phyloP scores from a whole-genome alignment of 306 rosid genomes.

The Pyrus bretschneideri region DNA sequence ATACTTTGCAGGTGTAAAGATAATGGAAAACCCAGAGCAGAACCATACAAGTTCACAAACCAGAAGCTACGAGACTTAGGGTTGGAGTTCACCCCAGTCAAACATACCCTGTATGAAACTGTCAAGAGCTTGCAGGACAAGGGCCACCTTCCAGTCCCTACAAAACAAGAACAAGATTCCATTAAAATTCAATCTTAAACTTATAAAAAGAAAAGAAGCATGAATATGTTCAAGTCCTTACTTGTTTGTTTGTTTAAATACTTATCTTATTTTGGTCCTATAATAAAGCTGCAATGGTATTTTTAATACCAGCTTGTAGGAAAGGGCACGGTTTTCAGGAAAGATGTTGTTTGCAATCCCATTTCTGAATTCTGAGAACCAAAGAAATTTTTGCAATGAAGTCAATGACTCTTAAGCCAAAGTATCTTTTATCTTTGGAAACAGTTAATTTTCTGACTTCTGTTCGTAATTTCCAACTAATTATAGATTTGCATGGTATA shows the following conservation, averaged over 20 bases:
- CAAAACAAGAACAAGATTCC: conserved; percentile 27
- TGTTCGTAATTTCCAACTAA: no score
- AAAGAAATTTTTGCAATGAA: no score
- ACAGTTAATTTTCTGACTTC: no score
- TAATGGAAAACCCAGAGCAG: conserved; percentile 63
- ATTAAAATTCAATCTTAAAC: conserved; percentile 20
- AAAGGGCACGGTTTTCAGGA: background rate
- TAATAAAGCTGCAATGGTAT: background rate
- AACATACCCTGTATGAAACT: conserved; percentile 72
- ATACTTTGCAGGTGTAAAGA: conserved; percentile 57
- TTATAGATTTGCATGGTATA: no score
- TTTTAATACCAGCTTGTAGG: background rate
- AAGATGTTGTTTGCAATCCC: background rate
- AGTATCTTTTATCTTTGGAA: no score
- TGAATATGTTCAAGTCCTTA: background rate
- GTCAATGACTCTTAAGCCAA: no score
- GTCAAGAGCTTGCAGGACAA: conserved; percentile 80
- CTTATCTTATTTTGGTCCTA: background rate
- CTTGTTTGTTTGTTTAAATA: background rate
- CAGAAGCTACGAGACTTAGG: conserved; percentile 72
- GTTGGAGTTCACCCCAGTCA: conserved; percentile 61
- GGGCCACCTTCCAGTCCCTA: conserved; percentile 58
- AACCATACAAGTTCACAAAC: conserved; percentile 63
- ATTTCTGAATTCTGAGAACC: no score
- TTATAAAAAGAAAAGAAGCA: background rate